Conservation (phyloP, 805 yeast genomes). For the Kazachstania psychrophila region DNA sequence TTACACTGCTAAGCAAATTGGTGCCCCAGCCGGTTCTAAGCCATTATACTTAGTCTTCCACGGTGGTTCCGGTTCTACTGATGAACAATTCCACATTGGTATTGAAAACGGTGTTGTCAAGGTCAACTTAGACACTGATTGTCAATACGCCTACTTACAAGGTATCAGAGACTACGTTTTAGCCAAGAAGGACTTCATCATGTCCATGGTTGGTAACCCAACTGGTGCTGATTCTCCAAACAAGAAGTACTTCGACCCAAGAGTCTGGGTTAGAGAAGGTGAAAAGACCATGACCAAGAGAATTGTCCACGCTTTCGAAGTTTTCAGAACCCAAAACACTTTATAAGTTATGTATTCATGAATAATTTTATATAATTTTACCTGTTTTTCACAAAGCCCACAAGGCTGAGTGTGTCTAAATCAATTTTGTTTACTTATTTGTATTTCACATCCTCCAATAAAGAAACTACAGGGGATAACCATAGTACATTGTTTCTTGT, state of each 20-base stretch:
- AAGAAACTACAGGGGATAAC: no score
- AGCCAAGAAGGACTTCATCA: slow-evolving; percentile 89
- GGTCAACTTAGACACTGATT: slow-evolving; percentile 98
- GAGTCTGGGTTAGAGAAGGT: slow-evolving; percentile 99
- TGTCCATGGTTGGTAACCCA: slow-evolving; percentile 94
- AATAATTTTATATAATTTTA: slow-evolving; percentile 4
- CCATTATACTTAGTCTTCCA: slow-evolving; percentile 98
- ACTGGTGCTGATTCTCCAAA: slow-evolving; percentile 98
- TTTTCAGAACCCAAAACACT: slow-evolving; percentile 74
- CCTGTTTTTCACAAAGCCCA: no score
- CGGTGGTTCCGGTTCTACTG: slow-evolving; percentile 99
- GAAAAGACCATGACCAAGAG: slow-evolving; percentile 94
- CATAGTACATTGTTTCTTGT: no score
- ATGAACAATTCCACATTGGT: slow-evolving; percentile 83
- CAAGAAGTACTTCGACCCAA: slow-evolving; percentile 99
- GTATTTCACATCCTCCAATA: no score
- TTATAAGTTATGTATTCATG: slow-evolving; percentile 30
- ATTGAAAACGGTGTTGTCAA: slow-evolving; percentile 92
- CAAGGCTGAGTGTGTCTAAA: no score
- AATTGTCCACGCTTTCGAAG: slow-evolving; percentile 70
- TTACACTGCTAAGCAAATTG: slow-evolving; percentile 64
- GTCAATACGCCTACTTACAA: slow-evolving; percentile 92
- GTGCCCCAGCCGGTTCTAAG: slow-evolving; percentile 38
- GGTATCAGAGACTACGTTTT: slow-evolving; percentile 98
- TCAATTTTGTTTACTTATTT: no score